These are phyloP conservation scores for Carex myosuroides DNA, from an alignment of 176 grass and related monocot species.

Conservation along the genomic window DNA sequence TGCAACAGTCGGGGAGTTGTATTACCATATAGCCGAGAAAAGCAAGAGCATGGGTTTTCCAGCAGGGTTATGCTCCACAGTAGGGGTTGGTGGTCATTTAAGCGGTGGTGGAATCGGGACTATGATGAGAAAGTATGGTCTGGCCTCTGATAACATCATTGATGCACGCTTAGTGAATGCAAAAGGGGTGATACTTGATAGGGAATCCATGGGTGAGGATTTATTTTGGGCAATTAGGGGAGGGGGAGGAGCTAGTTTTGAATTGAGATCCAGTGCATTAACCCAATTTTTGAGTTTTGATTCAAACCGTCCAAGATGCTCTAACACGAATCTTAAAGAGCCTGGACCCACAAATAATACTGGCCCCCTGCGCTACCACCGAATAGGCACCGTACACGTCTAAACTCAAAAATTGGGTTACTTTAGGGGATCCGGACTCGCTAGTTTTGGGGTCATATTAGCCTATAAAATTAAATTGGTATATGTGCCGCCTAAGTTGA, in stretches of 20 bases:
- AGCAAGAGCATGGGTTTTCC: conserved; percentile 21
- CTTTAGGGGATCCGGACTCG: too few relatives aligned
- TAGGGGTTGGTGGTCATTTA: conserved; percentile 34
- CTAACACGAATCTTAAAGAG: too few relatives aligned
- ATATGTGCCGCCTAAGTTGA: conserved; percentile 22
- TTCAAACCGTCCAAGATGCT: too few relatives aligned
- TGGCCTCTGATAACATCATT: conserved; percentile 25
- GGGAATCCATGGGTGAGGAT: conserved; percentile 35
- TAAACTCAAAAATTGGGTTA: too few relatives aligned
- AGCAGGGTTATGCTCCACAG: conserved; percentile 18
- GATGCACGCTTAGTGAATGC: conserved; percentile 23
- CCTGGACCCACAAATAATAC: too few relatives aligned
- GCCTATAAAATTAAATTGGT: conserved; percentile 30
- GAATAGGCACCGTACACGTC: too few relatives aligned
- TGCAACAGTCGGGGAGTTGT: conserved; percentile 34
- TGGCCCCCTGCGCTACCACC: too few relatives aligned
- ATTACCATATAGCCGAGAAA: conserved; percentile 27
- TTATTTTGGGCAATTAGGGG: conserved; percentile 40
- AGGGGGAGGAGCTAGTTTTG: conserved; percentile 35
- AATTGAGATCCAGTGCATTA: too few relatives aligned
- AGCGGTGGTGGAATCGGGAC: conserved; percentile 34
- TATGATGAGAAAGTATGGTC: conserved; percentile 30
- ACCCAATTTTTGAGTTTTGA: too few relatives aligned
- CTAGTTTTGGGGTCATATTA: conserved; percentile 36
- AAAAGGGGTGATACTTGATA: conserved; percentile 15